These are phyloP conservation scores for Salix udensis DNA, from an alignment of 345 rosid species.

Conservation along the genomic window DNA sequence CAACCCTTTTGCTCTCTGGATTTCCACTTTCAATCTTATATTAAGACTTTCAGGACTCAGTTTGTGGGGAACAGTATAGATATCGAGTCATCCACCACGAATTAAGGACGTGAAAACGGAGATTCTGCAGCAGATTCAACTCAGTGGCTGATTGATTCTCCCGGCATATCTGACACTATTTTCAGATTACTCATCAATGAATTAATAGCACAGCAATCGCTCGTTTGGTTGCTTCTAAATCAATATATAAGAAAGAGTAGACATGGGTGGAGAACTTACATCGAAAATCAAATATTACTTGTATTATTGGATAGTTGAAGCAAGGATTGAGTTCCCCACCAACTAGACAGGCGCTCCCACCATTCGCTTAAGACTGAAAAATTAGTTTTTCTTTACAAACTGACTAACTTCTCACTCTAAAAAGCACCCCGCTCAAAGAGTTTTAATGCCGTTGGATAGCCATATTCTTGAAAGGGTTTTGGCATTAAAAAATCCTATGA, in stretches of 20 bases:
- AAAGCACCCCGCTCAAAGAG: neutral
- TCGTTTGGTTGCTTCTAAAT: constrained; percentile 14
- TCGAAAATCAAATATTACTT: no score
- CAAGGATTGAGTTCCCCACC: neutral
- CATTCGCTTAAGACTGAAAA: neutral
- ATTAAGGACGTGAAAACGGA: constrained; percentile 3
- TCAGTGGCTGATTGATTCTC: constrained; percentile 14
- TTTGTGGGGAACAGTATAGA: constrained; percentile 17
- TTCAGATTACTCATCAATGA: neutral
- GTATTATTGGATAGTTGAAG: neutral
- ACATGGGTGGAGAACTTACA: neutral
- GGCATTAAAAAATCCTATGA: neutral
- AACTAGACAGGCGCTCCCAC: neutral
- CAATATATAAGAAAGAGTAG: neutral
- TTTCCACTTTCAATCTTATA: constrained; percentile 7
- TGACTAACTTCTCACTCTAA: neutral
- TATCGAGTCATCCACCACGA: constrained; percentile 10
- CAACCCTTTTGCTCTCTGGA: neutral
- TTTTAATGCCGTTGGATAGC: neutral
- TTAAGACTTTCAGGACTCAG: neutral
- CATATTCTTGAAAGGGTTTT: neutral
- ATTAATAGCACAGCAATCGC: neutral
- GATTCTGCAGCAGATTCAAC: constrained; percentile 27
- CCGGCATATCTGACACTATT: constrained; percentile 16
- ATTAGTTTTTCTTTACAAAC: neutral